Evolutionary conservation across 2,329 filamentous ascomycete genomes (phyloP), one percentile per base, ranked within the genome.

Genomic region (Penicillium verrucosum): DNA sequence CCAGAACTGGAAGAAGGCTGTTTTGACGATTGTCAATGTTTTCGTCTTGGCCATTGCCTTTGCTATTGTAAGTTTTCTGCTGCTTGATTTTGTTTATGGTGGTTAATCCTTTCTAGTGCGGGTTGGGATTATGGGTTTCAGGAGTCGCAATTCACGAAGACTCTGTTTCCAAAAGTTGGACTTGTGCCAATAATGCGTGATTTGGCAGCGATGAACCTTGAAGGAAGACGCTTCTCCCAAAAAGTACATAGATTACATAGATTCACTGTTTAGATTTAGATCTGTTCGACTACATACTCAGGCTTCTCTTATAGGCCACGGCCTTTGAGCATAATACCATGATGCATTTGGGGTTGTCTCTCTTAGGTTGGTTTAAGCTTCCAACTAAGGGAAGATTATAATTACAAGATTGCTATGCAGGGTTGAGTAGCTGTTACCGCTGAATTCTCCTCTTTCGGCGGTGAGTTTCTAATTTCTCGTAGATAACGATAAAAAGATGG

Each of bases 71-170:
- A 58, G 65, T 60, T 23, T 7, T 5, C 3, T 30, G n/a, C 37
- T 25, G 3, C 5, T 42, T 41, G 2, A n/a, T 37, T 38, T 2
- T 7, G 18, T 18, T 29, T n/a, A 25, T n/a, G 1, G 16, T 11
- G 21, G 45, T 40, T 64, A 50, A 61, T 29, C 21, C n/a, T 38
- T n/a, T 41, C 5, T 18, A 68, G 65, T 69, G 68, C 10, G 67
- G 61, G 9, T 52, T 68, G 51, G 68, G 67, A 43, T 61, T 70
- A 1, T 70, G 58, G 40, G 66, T 68, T 3, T 69, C 68, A 3
- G 65, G 64, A 2, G 63, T 61, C 14, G 66, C 68, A 9, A 68
- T 69, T 42, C 68, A 69, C 54, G 50, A 65, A 7, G 67, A 69
- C 50, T 59, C 65, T 14, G 25, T 34, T 45, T 57, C 57, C n/a